Base-by-base conservation (phyloP, 1,284 basidiomycete genomes). In the Cutaneotrichosporon cutaneum region DNA sequence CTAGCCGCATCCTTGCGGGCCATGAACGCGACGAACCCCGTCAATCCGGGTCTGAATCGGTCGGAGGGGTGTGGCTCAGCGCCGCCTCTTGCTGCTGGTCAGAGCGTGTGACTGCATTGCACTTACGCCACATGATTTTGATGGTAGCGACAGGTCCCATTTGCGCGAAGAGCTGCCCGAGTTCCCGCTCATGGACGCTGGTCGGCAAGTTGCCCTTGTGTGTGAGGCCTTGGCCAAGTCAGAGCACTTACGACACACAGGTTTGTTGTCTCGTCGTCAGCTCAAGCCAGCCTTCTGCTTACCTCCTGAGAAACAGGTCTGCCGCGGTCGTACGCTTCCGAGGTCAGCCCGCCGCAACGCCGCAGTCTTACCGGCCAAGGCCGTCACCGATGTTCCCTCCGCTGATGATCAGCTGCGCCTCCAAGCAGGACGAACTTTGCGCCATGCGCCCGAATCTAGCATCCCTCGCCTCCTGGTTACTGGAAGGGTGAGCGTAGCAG, bases 1-100 rank as follows among this genome's bases (percentile, higher is more conserved):
- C 79, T 81, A 74, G 98, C 94, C 2, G 96, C 95, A 72, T 95
- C 92, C 63, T 85, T 85, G 36, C 95, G 85, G 64, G 87, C 89
- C 92, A 98, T 96, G 79, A 88, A 99, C 0, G 93, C 90, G 4
- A 99, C 94, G 71, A 98, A 99, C 0, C 94, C 95, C 64, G 90
- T 92, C 42, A 97, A 81, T 13, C 90, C 90, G 10, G 85, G 48
- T 86, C 80, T 89, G 86, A 62, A 82, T 59, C 87, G 83, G 18
- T 52, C 48, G 7, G 48, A 16, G 27, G 26, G 26, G 27, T 51
- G 48, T n/a, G 24, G 26, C 18, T 51, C 48, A 16, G 27, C 18
- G 7, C 27, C 48, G 3, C 8, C 48, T n/a, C 48, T 26, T n/a
- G 48, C 48, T 51, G 7, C 27, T 9, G 39, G 30, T 51, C 35